Base-by-base conservation (phyloP, 2,329 filamentous ascomycete genomes). In the Thelonectria rubi region DNA sequence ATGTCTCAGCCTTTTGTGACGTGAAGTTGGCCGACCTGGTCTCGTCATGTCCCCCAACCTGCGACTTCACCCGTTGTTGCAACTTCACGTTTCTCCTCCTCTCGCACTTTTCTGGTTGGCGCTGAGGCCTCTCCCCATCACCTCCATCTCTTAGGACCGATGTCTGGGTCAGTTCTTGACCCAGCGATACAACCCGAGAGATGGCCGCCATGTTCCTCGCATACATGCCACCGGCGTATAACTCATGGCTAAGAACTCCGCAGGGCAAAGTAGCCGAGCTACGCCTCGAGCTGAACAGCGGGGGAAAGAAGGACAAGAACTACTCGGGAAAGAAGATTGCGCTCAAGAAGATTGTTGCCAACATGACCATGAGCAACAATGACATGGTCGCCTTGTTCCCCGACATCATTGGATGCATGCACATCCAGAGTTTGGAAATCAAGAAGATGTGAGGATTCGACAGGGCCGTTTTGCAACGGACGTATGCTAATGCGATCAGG, bases 321-420 rank as follows among this genome's bases (percentile, higher is more conserved):
- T 91, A 93, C 80, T 86, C 90, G 46, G 88, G 88, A 68, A 99
- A 98, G 85, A 98, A 98, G 86, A 96, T 97, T 75, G 94, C 95
- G 11, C 85, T 99, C 65, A 99, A 99, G 86, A 97, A 97, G 85
- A 98, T 99, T 70, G 95, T 99, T 72, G 95, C 95, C 76, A 99
- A 99, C 77, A 99, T 99, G 95, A 99, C 95, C 67, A 99, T 99
- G 95, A 98, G 94, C 86, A 99, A 99, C 81, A 99, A 98, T 75
- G 95, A 99, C 78, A 99, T 99, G 95, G 91, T 98, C 57, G 93
- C 93, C 40, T 83, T 99, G 54, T 99, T 99, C 72, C 93, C 94
- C 17, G 95, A 99, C 75, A 91, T 99, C 62, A 92, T 99, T 70
- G 89, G 84, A 65, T 98, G 94, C 83, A 99, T 99, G 95, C 88